phyloP scores from a whole-genome alignment of 1,284 basidiomycete genomes.

The Rhodotorula sp. region DNA sequence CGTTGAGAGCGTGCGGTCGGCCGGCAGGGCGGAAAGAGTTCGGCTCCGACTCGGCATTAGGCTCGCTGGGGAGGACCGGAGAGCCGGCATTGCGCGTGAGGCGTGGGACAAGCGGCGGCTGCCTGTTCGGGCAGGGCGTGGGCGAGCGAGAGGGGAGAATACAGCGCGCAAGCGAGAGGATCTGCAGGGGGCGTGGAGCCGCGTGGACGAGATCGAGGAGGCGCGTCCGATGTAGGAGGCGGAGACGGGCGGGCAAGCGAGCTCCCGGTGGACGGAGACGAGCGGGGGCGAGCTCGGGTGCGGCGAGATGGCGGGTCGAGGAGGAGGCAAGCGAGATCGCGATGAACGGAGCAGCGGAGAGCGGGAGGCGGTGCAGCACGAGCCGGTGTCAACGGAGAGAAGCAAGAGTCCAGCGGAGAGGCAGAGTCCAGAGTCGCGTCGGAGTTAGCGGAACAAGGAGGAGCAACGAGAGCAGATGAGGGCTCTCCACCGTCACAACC shows the following conservation, averaged over 20 bases:
- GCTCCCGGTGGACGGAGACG: not conserved
- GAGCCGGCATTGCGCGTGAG: not conserved
- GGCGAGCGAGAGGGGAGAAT: not conserved
- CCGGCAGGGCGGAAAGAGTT: not conserved
- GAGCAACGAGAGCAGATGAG: not conserved
- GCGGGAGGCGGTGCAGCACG: not conserved
- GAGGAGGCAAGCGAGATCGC: not conserved
- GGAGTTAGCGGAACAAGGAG: not conserved
- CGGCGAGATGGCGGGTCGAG: not conserved
- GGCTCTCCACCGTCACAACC: not conserved
- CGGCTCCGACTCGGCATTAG: not conserved
- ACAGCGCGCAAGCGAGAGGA: not conserved
- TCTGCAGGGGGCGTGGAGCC: not conserved
- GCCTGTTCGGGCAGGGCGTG: not conserved
- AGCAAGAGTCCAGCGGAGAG: not conserved
- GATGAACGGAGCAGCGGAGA: not conserved
- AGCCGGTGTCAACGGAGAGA: not conserved
- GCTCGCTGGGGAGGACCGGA: not conserved
- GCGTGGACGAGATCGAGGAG: not conserved
- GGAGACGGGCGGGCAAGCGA: not conserved
- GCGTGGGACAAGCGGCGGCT: not conserved
- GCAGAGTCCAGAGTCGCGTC: not conserved
- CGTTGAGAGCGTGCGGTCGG: no score
- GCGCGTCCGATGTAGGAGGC: not conserved
- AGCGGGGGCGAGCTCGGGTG: no score